Conservation (phyloP, 805 yeast species). For the Yueomyces sp. region DNA sequence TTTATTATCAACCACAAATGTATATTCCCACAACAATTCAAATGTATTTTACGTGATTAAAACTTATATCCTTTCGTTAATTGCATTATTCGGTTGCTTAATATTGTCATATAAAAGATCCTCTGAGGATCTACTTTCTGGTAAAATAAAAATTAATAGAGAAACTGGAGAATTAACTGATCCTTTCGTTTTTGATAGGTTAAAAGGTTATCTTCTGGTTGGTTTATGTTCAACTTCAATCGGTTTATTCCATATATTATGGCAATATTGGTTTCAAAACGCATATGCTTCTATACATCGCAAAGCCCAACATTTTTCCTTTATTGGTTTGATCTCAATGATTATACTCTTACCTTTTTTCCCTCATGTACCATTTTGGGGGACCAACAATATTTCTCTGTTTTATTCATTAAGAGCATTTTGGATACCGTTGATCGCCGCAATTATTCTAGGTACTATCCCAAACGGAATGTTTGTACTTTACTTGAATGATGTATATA, state of each 20-base stretch:
- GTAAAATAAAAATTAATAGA: constrained; percentile 20
- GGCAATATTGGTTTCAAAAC: constrained; percentile 17
- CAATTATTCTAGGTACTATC: constrained; percentile 14
- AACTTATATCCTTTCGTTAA: constrained; percentile 17
- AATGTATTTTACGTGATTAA: constrained; percentile 11
- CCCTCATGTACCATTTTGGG: constrained; percentile 4
- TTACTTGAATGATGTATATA: constrained; percentile 13
- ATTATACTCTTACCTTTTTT: constrained; percentile 11
- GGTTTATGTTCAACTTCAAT: constrained; percentile 20
- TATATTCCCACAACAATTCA: constrained; percentile 4
- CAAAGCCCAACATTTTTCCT: constrained; percentile 9
- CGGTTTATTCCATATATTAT: constrained; percentile 22
- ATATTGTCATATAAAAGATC: constrained; percentile 23
- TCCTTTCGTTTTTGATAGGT: constrained; percentile 24
- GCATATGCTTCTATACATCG: constrained; percentile 4
- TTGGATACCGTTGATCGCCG: constrained; percentile 9
- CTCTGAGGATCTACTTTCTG: constrained; percentile 21
- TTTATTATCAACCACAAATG: constrained; percentile 19
- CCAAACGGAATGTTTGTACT: constrained; percentile 15
- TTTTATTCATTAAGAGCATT: constrained; percentile 6
- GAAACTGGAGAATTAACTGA: constrained; percentile 24
- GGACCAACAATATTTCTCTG: constrained; percentile 1
- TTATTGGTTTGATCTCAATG: constrained; percentile 13
- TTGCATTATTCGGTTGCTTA: constrained; percentile 17
- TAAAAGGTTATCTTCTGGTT: constrained; percentile 21